Percentiles rank a stretch among this genome's conserved stretches.
Evolutionary conservation across 2,329 filamentous ascomycete genomes (phyloP).

Genomic region (Pseudofabraea citricarpa): DNA sequence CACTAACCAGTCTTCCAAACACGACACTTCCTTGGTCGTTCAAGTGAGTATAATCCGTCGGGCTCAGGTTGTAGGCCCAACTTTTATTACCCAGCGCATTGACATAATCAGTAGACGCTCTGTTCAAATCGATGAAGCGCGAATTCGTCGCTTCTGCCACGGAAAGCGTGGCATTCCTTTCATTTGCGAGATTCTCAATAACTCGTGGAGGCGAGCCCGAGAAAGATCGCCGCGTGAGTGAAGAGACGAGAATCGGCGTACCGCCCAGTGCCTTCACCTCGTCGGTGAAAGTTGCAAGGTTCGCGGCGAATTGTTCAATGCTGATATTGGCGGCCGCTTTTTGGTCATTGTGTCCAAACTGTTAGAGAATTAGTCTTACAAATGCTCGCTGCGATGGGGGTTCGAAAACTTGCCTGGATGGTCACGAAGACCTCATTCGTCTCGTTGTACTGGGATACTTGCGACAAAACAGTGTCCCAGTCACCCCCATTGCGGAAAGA

Average conservation of each 20-base stretch:
- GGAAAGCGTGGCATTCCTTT: constrained; percentile 33
- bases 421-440: constrained; percentile 40
- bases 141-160: constrained; percentile 31
- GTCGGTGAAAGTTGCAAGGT: constrained; percentile 32
- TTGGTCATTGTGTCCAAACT: constrained; percentile 50
- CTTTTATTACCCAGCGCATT: constrained; percentile 38
- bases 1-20: constrained; percentile 44
- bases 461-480: constrained; percentile 37
- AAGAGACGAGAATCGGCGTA: constrained; percentile 39
- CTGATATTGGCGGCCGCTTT: constrained; percentile 36
- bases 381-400: no score
- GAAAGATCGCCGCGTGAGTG: constrained; percentile 40
- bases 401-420: constrained; percentile 42
- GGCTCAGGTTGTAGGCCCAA: constrained; percentile 36
- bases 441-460: constrained; percentile 28
- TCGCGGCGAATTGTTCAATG: constrained; percentile 33
- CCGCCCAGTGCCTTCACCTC: constrained; percentile 27
- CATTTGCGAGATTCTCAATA: constrained; percentile 33
- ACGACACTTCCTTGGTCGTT: constrained; percentile 38
- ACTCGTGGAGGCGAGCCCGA: constrained; percentile 30
- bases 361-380: no score
- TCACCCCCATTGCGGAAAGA: constrained; percentile 40
- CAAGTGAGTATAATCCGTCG: constrained; percentile 44
- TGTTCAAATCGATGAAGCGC: constrained; percentile 39
- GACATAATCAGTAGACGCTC: constrained; percentile 37